Base-by-base conservation (phyloP, 768 basidiomycete genomes). In the Russula ochroleuca region DNA sequence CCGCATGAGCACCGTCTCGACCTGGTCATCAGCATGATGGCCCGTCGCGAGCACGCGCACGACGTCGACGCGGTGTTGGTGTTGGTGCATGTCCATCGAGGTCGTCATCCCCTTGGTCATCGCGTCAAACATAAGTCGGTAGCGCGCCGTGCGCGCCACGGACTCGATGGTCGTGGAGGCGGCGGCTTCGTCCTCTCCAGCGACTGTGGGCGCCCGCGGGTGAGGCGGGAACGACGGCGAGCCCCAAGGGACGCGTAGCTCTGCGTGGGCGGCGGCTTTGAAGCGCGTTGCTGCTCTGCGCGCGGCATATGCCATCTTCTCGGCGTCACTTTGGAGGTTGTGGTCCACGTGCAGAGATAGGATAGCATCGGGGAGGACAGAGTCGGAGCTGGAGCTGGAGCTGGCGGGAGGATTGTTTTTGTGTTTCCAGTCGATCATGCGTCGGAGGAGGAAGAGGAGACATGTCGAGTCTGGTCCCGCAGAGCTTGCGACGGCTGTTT, bases 401-500 rank as follows among this genome's bases (percentile, higher is more conserved):
- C 6, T 17, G 17, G 61, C 49, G 7, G 75, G 73, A 48, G 66
- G 41, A n/a, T 64, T 59, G 40, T 48, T 53, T 13, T 65, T 48
- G 15, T 72, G 72, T 35, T 59, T 47, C 35, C 3, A 35, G 31
- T 57, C 33, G 72, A 68, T 25, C 41, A 64, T 50, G 57, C 63
- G 65, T 33, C 83, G 70, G 41, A 92, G 75, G 15, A 93, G 81
- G 69, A 84, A 90, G 17, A 92, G 77, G 6, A 94, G 78, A 71
- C 88, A 90, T 0, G 86, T 84, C 3, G 92, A 94, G 72, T 94
- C 92, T 11, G 90, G 83, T 2, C 92, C 92, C 8, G 88, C 92
- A 13, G 92, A 93, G 72, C 85, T 86, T 23, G 87, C 90, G 49
- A 92, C 81, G 40, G 82, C 92, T 90, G 59, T 25, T 51, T 35